Conservation (phyloP, 768 basidiomycete species). For the Dioszegia aurantiaca region DNA sequence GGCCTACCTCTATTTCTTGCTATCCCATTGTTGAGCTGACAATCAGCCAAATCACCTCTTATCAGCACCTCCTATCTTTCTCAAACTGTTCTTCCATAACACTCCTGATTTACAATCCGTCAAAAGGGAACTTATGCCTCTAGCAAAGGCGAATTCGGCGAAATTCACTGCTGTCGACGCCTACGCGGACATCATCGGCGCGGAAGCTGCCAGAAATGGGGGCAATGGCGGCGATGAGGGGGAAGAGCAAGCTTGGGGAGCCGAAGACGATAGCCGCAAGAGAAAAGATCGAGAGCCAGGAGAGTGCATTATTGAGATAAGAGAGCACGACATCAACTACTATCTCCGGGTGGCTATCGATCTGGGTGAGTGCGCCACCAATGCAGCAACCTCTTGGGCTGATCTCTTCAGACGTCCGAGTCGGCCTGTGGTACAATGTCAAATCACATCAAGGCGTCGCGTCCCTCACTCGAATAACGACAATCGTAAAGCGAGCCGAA, state of each 20-base stretch:
- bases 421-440: conserved; percentile 95
- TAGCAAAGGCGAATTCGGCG: conserved; percentile 83
- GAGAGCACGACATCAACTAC: conserved; percentile 96
- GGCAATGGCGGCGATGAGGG: conserved; percentile 56
- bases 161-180: conserved; percentile 95
- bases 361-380: conserved; percentile 58
- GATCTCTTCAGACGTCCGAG: conserved; percentile 68
- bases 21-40: not conserved
- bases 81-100: conserved; percentile 86
- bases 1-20: conserved; percentile 19
- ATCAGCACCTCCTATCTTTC: conserved; percentile 84
- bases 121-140: conserved; percentile 79
- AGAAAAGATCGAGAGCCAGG: conserved; percentile 66
- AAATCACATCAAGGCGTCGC: conserved; percentile 79
- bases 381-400: not conserved
- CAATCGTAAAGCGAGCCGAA: conserved; percentile 95
- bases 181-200: conserved; percentile 90
- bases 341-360: conserved; percentile 99
- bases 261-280: conserved; percentile 54
- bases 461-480: conserved; percentile 65
- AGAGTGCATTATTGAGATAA: conserved; percentile 86
- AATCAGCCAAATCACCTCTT: conserved; percentile 83
- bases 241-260: conserved; percentile 52
- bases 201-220: conserved; percentile 62
- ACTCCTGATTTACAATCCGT: conserved; percentile 87